Evolutionary conservation across 306 rosid genomes (phyloP).

Genomic region (Gastrolobium bilobum): DNA sequence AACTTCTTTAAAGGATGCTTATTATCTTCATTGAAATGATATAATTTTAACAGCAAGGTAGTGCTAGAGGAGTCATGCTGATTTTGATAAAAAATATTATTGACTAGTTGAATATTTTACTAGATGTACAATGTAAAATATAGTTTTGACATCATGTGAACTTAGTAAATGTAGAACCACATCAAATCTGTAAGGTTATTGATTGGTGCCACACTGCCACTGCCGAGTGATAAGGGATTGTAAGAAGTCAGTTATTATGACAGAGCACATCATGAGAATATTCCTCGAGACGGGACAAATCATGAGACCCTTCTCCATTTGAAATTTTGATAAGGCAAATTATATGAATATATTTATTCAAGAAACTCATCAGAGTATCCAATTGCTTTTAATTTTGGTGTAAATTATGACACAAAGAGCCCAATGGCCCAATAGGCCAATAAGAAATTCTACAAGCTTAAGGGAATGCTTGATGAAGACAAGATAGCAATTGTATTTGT

Average conservation of each 20-base stretch:
- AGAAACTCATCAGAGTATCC: background rate
- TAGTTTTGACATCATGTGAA: constrained; percentile 48
- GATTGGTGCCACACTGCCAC: constrained; percentile 46
- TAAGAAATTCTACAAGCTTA: constrained; percentile 15
- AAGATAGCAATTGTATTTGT: constrained; percentile 32
- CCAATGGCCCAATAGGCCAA: background rate
- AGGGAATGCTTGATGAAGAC: constrained; percentile 2
- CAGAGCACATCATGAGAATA: constrained; percentile 44
- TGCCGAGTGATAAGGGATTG: constrained; percentile 39
- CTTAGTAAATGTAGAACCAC: constrained; percentile 30
- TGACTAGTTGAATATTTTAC: constrained; percentile 33
- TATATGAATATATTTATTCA: background rate
- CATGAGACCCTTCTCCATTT: constrained; percentile 18
- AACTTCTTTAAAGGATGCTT: constrained; percentile 35
- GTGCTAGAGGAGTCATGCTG: constrained; percentile 1
- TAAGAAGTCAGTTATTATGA: constrained; percentile 46
- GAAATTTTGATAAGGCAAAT: background rate
- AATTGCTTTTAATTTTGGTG: background rate
- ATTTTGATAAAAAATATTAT: constrained; percentile 34
- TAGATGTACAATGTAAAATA: constrained; percentile 10
- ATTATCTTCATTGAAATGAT: constrained; percentile 43
- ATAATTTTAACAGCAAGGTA: constrained; percentile 7
- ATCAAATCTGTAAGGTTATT: constrained; percentile 36
- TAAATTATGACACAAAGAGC: background rate
- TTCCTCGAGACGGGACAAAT: constrained; percentile 44